Evolutionary conservation across 2,329 filamentous ascomycete genomes (phyloP).

Genomic region (Penicillium rolfsii): DNA sequence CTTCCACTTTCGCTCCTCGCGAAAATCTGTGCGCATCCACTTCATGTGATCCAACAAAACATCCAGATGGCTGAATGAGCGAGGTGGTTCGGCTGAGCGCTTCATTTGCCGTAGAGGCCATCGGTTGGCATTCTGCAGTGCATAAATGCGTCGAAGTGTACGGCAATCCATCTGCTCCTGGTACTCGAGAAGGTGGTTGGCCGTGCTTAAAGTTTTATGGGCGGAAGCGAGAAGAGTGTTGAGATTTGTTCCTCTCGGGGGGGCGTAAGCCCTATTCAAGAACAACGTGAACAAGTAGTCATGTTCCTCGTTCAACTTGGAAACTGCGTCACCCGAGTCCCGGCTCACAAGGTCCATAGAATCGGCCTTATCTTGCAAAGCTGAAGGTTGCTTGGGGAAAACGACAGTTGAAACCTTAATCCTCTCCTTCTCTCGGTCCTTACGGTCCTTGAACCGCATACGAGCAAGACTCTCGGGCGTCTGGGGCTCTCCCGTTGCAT

Average conservation of each 20-base stretch:
- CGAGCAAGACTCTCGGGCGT: conserved; percentile 41
- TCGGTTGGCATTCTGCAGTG: conserved; percentile 85
- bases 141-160: conserved; percentile 82
- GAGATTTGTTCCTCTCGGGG: conserved; percentile 57
- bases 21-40: conserved; percentile 97
- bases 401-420: conserved; percentile 74
- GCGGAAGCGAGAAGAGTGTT: conserved; percentile 77
- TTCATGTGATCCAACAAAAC: conserved; percentile 87
- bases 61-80: conserved; percentile 81
- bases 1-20: conserved; percentile 94
- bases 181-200: conserved; percentile 79
- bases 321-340: conserved; percentile 54
- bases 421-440: conserved; percentile 60
- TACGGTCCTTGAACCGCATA: conserved; percentile 53
- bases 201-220: conserved; percentile 86
- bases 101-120: conserved; percentile 93
- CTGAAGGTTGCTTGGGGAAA: conserved; percentile 70
- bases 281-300: conserved; percentile 69
- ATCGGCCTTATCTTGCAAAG: conserved; percentile 55
- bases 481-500: conserved; percentile 23
- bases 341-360: conserved; percentile 43
- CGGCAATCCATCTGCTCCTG: conserved; percentile 86
- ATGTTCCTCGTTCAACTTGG: conserved; percentile 48
- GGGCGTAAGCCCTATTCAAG: conserved; percentile 61
- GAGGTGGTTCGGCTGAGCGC: conserved; percentile 76